A percentile compares a stretch with the other conserved stretches of the same genome.
Evolutionary conservation across 768 basidiomycete genomes (phyloP).

Genomic region (Macrolepiota albuminosa): DNA sequence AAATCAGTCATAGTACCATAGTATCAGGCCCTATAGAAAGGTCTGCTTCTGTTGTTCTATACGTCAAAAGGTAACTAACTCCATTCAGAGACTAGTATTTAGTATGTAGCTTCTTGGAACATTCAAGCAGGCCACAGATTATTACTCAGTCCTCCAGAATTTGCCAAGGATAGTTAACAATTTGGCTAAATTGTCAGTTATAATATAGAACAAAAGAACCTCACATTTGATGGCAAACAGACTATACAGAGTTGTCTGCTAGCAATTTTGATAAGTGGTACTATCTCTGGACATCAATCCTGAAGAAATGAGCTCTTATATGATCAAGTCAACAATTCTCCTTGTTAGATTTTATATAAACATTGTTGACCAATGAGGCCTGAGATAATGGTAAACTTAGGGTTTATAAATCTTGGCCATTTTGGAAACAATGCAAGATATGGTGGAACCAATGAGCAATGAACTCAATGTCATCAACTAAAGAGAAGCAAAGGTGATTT

Average conservation of each 20-base stretch:
- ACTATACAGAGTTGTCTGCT: neutral
- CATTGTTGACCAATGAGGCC: neutral
- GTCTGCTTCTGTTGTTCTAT: neutral
- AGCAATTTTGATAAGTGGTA: neutral
- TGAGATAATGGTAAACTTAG: neutral
- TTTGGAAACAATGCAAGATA: neutral
- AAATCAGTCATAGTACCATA: no score
- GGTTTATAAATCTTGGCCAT: neutral
- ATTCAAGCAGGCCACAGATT: neutral
- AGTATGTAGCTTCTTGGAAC: neutral
- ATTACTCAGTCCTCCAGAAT: neutral
- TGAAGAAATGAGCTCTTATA: neutral
- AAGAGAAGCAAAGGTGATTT: neutral
- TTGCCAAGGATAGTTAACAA: neutral
- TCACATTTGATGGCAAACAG: neutral
- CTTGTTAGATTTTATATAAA: no score
- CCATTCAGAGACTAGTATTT: neutral
- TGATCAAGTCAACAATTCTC: neutral
- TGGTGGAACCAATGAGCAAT: neutral
- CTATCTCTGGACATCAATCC: neutral
- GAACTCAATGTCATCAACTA: neutral
- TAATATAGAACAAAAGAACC: neutral
- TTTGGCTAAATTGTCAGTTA: neutral
- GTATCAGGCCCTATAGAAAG: neutral
- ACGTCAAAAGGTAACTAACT: neutral